These are phyloP conservation scores for Harrya chromipes DNA, from an alignment of 768 basidiomycete genomes.

Conservation along the genomic window DNA sequence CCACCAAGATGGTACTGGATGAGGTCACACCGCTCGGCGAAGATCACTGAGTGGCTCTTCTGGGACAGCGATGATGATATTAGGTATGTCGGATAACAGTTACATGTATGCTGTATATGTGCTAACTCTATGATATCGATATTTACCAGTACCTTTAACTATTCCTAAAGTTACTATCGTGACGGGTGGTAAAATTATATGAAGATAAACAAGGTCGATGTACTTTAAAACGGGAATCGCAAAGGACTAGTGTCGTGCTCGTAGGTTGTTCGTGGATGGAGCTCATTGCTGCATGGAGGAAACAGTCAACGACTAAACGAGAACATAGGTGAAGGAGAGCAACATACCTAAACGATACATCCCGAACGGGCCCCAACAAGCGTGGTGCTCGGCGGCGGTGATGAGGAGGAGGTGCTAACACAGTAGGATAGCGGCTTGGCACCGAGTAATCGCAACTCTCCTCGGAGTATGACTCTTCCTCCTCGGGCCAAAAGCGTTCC, in stretches of 20 bases:
- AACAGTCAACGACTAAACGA: conserved; percentile 1
- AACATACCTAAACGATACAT: conserved; percentile 16
- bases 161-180: conserved; percentile 10
- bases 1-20: conserved; percentile 66
- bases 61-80: no score
- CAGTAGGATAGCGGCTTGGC: conserved; percentile 13
- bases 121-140: conserved; percentile 15
- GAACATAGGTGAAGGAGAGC: background rate
- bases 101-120: conserved; percentile 1
- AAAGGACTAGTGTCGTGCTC: conserved; percentile 15
- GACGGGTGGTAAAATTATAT: background rate
- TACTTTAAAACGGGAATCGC: conserved; percentile 29
- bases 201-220: conserved; percentile 1
- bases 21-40: conserved; percentile 34
- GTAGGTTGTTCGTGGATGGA: conserved; percentile 12
- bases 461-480: conserved; percentile 20
- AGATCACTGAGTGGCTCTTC: no score
- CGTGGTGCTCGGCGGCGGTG: conserved; percentile 26
- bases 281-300: conserved; percentile 13
- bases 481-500: conserved; percentile 33
- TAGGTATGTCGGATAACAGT: conserved; percentile 12
- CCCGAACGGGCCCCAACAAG: conserved; percentile 7
- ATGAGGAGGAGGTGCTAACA: conserved; percentile 29
- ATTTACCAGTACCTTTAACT: conserved; percentile 17
- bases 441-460: conserved; percentile 13